A percentile compares a stretch with the other conserved stretches of the same genome.
These are phyloP conservation scores for Vanderwaltozyma yarrowii DNA, from an alignment of 805 yeast species.

Conservation along the genomic window DNA sequence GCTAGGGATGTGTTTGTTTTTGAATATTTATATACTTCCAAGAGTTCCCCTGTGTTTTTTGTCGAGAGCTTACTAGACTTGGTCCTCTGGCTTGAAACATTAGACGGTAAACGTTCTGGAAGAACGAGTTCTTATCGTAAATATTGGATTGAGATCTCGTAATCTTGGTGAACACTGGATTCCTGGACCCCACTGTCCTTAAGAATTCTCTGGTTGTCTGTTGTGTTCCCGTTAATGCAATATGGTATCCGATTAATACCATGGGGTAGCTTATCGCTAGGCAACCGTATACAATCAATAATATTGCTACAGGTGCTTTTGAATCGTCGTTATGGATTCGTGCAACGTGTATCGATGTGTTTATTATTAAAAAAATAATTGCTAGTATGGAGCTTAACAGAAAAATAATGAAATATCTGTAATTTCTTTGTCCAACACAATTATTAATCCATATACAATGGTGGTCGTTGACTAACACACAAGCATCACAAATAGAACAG, in stretches of 20 bases:
- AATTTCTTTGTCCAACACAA: constrained; percentile 69
- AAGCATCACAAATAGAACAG: constrained; percentile 58
- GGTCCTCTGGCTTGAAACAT: constrained; percentile 33
- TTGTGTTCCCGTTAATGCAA: constrained; percentile 43
- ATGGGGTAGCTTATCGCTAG: constrained; percentile 46
- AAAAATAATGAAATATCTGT: constrained; percentile 48
- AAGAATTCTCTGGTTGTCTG: constrained; percentile 69
- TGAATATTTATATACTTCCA: constrained; percentile 2
- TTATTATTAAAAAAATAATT: constrained; percentile 19
- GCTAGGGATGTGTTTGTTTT: too few relatives aligned
- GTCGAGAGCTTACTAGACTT: constrained; percentile 27
- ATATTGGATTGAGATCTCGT: constrained; percentile 25
- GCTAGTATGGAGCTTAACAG: constrained; percentile 31
- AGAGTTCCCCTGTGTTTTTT: neutral
- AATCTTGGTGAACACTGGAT: constrained; percentile 22
- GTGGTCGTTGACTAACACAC: constrained; percentile 57
- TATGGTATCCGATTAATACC: constrained; percentile 43
- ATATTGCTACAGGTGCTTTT: constrained; percentile 34
- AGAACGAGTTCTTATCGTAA: constrained; percentile 27
- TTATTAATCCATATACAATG: constrained; percentile 64
- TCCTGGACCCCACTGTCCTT: constrained; percentile 32
- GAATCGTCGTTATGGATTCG: constrained; percentile 5
- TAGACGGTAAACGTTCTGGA: constrained; percentile 27
- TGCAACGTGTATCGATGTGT: constrained; percentile 16
- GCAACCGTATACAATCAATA: constrained; percentile 42